Base-by-base conservation (phyloP, 495 filamentous ascomycete species). In the Hyaloscypha finlandica region DNA sequence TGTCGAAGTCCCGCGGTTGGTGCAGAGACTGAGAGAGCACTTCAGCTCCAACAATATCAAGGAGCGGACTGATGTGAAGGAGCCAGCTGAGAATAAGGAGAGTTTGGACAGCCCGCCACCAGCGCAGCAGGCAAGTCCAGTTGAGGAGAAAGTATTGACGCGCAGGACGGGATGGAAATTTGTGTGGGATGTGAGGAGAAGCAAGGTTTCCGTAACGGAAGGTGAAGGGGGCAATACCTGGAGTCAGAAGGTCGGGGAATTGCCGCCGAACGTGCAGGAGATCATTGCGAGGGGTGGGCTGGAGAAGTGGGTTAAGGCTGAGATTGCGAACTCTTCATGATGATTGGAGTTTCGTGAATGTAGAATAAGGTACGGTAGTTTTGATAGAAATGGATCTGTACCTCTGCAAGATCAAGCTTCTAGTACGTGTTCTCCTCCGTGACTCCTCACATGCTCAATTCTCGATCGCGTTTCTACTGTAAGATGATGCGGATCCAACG, bases 201-300 rank as follows among this genome's bases (percentile, higher is more conserved):
- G 88, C 69, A 84, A 78, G 62, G 88, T 97, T 5, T 80, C 76
- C 1, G 81, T 97, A 1, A 83, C 82, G 59, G 92, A 97, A 78
- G 77, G 79, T 9, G 65, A 76, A 33, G 75, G 74, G 32, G 91
- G 91, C 4, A 73, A 81, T 69, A 81, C 74, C 63, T 97, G 94
- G 95, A 88, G 80, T 53, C 83, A 93, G 72, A 89, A 89, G 78
- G 92, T 97, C 3, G 91, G 92, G 8, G 91, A 94, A 80, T 73
- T 97, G 65, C 90, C 93, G 55, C 86, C 90, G 1, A 97, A 93
- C 74, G 91, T 97, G 64, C 94, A 97, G 75, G 92, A 92, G 75
- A 94, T 96, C 65, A 88, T 96, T 72, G 92, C 91, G n/a, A 75
- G 80, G 66, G 92, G 90, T 0, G 90, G 90, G 11, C 73, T 97